These are phyloP conservation scores for Fusarium anthophilum DNA, from an alignment of 2,329 filamentous ascomycete species.

Conservation along the genomic window DNA sequence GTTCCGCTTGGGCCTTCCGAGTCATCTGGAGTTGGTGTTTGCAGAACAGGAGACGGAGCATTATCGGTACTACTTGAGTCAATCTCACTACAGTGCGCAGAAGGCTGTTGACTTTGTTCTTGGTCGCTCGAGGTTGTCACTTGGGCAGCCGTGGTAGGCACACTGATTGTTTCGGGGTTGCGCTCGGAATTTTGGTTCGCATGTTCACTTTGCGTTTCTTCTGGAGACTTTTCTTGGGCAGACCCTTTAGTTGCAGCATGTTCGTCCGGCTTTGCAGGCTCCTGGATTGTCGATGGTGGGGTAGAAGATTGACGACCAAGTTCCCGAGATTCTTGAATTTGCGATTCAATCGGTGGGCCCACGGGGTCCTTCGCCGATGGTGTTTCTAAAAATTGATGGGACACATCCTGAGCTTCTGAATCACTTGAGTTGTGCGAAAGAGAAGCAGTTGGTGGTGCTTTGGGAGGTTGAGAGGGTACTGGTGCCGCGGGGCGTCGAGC, in stretches of 20 bases:
- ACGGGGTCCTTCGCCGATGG: neutral
- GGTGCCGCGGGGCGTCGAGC: constrained; percentile 60
- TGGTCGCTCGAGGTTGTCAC: constrained; percentile 9
- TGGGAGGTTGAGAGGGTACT: constrained; percentile 38
- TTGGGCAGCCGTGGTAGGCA: neutral
- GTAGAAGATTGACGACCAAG: constrained; percentile 32
- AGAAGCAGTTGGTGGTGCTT: constrained; percentile 22
- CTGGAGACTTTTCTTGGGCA: neutral
- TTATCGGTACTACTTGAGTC: neutral
- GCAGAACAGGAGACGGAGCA: constrained; percentile 4
- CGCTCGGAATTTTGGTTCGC: neutral
- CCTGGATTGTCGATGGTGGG: constrained; percentile 35
- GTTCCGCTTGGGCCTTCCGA: constrained; percentile 19
- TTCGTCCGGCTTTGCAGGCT: constrained; percentile 22
- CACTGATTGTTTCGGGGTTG: neutral
- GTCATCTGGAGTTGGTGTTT: constrained; percentile 23
- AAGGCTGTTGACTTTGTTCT: constrained; percentile 1
- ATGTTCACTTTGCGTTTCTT: neutral
- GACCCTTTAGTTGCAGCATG: neutral
- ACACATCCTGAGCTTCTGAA: constrained; percentile 8
- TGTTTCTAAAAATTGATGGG: constrained; percentile 3
- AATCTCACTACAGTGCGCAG: neutral
- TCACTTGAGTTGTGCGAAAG: constrained; percentile 24
- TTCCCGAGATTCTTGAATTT: constrained; percentile 15
- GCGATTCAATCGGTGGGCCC: constrained; percentile 2